Evolutionary conservation across 495 filamentous ascomycete species (phyloP), one percentile per base, ranked within the genome.

Genomic region (Aspergillus leporis): DNA sequence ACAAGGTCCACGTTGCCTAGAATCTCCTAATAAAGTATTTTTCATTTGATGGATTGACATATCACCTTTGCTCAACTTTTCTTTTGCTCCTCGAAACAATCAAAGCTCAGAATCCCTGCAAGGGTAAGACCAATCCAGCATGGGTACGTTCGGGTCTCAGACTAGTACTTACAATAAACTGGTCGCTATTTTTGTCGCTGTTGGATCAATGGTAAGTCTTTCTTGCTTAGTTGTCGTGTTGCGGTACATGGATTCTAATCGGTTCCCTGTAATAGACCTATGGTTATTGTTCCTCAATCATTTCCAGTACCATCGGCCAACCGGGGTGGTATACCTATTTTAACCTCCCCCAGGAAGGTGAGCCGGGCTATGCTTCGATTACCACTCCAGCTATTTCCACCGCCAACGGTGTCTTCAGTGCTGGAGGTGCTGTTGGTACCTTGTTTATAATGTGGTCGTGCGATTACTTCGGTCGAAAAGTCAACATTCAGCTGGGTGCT

Each of bases 251-350:
- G n/a, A 19, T 25, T 56, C 40, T 56, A 51, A 62, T 18, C 13
- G 16, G 22, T 16, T 58, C 19, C 31, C 25, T n/a, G 7, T 5
- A 22, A 28, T 40, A 75, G 73, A 75, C 78, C 21, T 80, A 76
- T 55, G 71, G 72, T 32, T 83, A 82, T 65, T 77, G 79, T 48
- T 61, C 79, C 16, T 79, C 80, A 1, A 76, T 81, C 53, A 81
- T 84, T 41, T 65, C 69, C 18, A 80, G 78, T 45, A 82, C 80
- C 0, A 76, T 84, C 55, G 81, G 81, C 22, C 81, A 82, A 56
- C 79, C 79, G 5, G 73, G 73, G 58, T 82, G 78, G 72, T 83
- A 79, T 64, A 62, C 56, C 12, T 78, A 76, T 64, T 74, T 82
- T 59, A 59, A 71, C 21, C 73, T 82, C 0, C 76, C 79, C 4